Base-by-base conservation (phyloP, 1,284 basidiomycete genomes). In the Cystobasidium sp. region DNA sequence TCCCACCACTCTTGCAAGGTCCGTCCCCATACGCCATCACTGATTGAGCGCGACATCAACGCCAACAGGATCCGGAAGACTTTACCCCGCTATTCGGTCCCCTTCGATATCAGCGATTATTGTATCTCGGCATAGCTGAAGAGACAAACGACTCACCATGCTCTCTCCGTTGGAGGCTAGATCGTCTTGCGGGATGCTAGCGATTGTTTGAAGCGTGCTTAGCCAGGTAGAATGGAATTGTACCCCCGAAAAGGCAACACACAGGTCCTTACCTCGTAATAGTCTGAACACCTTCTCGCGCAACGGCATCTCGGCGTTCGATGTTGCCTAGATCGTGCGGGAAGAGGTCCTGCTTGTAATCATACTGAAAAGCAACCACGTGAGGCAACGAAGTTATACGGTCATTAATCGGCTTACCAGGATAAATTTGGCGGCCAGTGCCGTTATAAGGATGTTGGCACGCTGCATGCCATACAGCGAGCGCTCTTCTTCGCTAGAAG, bases 161-260 rank as follows among this genome's bases (percentile, higher is more conserved):
- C 70, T 72, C 47, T 72, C 70, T 10, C 70, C 70, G 24, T 72
- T 72, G 4, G 70, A 61, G 6, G 70, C 70, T 12, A 71, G 44
- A 51, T 71, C 68, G 24, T 71, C 68, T 59, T 62, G 55, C 6
- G 61, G 61, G 39, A 72, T 72, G 39, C 70, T 65, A 31, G 31
- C 31, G 39, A n/a, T 65, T 22, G n/a, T 51, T 1, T 9, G n/a
- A 14, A 51, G 20, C 22, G 4, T 52, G 41, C 49, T 51, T 7
- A n/a, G 64, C 10, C 10, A 66, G 2, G 12, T 37, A 12, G 3
- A 14, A 49, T 7, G 14, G 2, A 1, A n/a, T 24, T 49, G 4
- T 7, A 55, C n/a, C 20, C 1, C 14, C n/a, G 12, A 9, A 9
- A 6, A 3, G 16, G 47, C 10, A 20, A 3, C 14, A 3, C n/a